A percentile compares a stretch with the other conserved stretches of the same genome.
phyloP scores from a whole-genome alignment of 495 filamentous ascomycete genomes.

The Collariella sp. region DNA sequence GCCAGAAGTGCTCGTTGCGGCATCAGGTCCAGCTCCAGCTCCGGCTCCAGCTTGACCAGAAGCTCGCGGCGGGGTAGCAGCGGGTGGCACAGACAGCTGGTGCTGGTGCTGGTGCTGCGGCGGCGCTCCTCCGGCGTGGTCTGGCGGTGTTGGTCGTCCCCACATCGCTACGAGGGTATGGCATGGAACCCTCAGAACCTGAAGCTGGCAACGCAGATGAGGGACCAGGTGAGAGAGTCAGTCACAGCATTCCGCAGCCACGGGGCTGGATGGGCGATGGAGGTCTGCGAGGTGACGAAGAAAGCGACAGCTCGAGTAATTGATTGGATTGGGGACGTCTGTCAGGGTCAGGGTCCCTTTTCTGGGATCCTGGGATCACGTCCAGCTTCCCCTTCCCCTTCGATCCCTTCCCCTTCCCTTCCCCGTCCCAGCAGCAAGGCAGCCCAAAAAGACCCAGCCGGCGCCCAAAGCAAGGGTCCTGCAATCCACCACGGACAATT shows the following conservation, averaged over 20 bases:
- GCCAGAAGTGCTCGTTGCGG: conserved; percentile 6
- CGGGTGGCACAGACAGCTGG: conserved; percentile 8
- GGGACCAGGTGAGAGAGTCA: neutral
- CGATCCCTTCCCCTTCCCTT: neutral
- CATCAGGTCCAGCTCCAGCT: neutral
- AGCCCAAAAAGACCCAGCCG: neutral
- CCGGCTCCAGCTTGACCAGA: neutral
- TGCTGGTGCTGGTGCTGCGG: no score
- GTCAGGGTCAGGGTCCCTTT: conserved; percentile 11
- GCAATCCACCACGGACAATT: no score
- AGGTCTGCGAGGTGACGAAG: neutral
- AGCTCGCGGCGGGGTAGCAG: conserved; percentile 8
- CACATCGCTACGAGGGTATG: conserved; percentile 17
- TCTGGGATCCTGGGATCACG: conserved; percentile 1
- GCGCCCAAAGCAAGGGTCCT: neutral
- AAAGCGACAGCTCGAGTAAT: neutral
- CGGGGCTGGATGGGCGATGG: neutral
- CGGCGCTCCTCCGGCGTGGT: conserved; percentile 11
- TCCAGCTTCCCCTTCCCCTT: neutral
- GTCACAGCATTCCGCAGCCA: conserved; percentile 12
- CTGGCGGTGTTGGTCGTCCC: conserved; percentile 20
- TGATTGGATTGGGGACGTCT: neutral
- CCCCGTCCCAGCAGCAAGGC: neutral
- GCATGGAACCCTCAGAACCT: neutral
- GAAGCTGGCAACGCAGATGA: neutral